Conservation (phyloP, 1,284 basidiomycete genomes). For the Thecaphora thlaspeos region DNA sequence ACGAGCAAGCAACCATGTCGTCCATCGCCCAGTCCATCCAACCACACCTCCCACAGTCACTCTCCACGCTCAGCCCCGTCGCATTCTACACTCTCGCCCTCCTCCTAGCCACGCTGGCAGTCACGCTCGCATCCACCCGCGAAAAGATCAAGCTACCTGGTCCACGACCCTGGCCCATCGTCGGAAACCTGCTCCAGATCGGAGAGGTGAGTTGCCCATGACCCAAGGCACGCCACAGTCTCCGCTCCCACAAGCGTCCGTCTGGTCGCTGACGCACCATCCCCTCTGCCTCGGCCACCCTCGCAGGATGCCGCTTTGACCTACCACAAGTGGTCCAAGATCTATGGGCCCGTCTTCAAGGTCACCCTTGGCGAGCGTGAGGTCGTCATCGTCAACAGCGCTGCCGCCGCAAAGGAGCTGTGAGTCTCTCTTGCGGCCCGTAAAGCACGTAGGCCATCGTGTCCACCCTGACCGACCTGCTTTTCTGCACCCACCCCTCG, state of each 20-base stretch:
- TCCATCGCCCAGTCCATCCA: no score
- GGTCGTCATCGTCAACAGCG: constrained; percentile 30
- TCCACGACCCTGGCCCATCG: constrained; percentile 21
- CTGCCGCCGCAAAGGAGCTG: constrained; percentile 26
- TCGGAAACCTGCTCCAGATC: constrained; percentile 30
- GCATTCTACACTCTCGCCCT: background rate
- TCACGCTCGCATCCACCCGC: background rate
- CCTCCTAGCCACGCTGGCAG: background rate
- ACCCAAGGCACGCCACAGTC: background rate
- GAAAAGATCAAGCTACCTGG: constrained; percentile 24
- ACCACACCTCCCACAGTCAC: no score
- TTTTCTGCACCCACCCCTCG: no score
- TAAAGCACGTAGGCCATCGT: no score
- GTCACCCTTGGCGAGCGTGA: constrained; percentile 28
- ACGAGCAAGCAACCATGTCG: background rate
- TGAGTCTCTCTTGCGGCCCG: no score
- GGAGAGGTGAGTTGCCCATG: constrained; percentile 7
- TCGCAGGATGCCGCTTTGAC: constrained; percentile 20
- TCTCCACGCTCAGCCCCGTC: background rate
- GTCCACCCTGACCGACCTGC: no score
- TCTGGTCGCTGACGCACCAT: no score
- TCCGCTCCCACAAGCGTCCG: no score
- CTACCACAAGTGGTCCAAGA: constrained; percentile 23
- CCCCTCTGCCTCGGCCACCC: no score
- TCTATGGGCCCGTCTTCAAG: constrained; percentile 29